A percentile compares a stretch with the other conserved stretches of the same genome.
These are phyloP conservation scores for Rhodomyrtus tomentosa DNA, from an alignment of 345 rosid species.

Conservation along the genomic window DNA sequence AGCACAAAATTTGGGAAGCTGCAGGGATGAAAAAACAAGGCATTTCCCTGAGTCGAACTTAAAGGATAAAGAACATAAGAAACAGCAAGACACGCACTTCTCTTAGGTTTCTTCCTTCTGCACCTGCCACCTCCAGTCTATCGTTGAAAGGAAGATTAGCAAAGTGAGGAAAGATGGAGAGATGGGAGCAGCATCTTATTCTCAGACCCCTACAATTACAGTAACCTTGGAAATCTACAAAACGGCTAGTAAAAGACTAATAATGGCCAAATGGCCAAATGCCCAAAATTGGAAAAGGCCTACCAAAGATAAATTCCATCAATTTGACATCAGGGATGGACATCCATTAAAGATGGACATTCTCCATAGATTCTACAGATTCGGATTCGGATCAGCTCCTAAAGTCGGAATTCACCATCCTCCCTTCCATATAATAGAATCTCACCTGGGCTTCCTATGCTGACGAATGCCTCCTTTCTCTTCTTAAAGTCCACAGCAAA, in stretches of 20 bases:
- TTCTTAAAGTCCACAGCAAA: neutral
- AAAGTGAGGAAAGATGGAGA: neutral
- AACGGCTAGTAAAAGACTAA: neutral
- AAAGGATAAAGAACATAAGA: neutral
- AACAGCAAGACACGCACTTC: neutral
- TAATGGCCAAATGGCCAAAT: neutral
- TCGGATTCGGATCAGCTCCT: neutral
- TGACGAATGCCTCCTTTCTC: neutral
- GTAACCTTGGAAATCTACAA: neutral
- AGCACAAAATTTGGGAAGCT: neutral
- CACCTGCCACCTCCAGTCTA: neutral
- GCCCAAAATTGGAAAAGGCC: neutral
- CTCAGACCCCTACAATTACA: neutral
- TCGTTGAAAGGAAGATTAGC: neutral
- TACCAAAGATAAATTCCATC: neutral
- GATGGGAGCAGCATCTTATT: neutral
- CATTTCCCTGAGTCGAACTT: too few species aligned
- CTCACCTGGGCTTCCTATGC: neutral
- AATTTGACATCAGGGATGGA: neutral
- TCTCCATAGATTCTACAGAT: neutral
- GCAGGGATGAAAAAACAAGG: neutral
- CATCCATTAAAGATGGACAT: neutral
- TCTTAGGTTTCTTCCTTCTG: neutral
- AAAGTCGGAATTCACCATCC: neutral
- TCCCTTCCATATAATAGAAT: neutral